These are phyloP conservation scores for Cucurbita moschata DNA, from an alignment of 306 rosid species.

Conservation along the genomic window DNA sequence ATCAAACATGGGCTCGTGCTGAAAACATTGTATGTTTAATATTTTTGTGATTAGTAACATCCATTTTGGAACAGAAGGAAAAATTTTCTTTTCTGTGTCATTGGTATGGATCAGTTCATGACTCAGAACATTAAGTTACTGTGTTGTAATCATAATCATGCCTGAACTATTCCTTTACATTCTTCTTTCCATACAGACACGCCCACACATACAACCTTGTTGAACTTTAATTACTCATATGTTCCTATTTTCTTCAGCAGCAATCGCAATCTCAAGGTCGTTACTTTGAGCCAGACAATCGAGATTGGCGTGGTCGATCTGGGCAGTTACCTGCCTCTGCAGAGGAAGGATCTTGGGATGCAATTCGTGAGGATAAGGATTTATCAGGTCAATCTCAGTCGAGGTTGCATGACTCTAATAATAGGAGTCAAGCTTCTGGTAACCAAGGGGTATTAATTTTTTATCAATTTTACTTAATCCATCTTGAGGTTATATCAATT, in stretches of 20 bases:
- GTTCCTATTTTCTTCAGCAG: constrained; percentile 2
- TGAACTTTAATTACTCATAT: neutral
- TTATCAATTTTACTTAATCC: neutral
- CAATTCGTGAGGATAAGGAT: constrained; percentile 1
- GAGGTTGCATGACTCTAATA: constrained; percentile 11
- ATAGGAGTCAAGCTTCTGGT: constrained; percentile 18
- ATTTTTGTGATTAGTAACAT: neutral
- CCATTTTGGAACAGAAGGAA: neutral
- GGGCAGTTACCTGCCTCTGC: constrained; percentile 15
- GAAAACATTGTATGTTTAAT: constrained; percentile 20
- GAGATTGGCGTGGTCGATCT: constrained; percentile 31
- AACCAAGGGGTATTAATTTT: constrained; percentile 28
- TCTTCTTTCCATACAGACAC: neutral
- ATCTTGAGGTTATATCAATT: neutral
- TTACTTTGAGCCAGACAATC: constrained; percentile 23
- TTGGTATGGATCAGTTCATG: neutral
- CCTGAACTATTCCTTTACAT: neutral
- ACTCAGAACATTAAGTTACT: neutral
- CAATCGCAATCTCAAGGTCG: constrained; percentile 20
- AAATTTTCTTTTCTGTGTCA: neutral
- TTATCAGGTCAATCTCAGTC: neutral
- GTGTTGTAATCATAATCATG: neutral
- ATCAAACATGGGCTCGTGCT: constrained; percentile 22
- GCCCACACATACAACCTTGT: neutral
- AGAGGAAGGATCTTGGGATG: constrained; percentile 16